Evolutionary conservation across 129 eudicot species (phyloP).

Genomic region (Saussurea involucrata): DNA sequence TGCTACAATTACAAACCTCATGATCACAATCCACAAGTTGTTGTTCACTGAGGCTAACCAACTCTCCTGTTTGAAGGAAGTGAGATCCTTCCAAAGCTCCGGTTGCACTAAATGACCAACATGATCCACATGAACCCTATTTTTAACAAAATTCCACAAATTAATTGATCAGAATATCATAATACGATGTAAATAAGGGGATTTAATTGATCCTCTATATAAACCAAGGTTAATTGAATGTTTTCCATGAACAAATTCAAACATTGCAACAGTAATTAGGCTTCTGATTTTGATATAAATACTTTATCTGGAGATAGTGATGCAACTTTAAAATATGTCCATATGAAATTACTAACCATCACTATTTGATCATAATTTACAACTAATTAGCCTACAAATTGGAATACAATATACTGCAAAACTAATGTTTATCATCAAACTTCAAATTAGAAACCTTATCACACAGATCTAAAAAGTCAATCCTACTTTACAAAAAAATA

Average conservation of each 20-base stretch:
- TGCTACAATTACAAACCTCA: slow-evolving; percentile 46
- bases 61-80: slow-evolving; percentile 79
- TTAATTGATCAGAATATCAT: background rate
- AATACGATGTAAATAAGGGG: background rate
- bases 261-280: background rate
- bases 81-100: slow-evolving; percentile 96
- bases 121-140: slow-evolving; percentile 97
- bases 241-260: background rate
- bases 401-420: background rate
- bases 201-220: background rate
- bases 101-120: slow-evolving; percentile 95
- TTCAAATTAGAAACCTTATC: background rate
- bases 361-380: background rate
- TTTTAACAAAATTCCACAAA: slow-evolving; percentile 17
- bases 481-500: background rate
- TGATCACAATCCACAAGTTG: slow-evolving; percentile 98
- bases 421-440: background rate
- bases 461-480: slow-evolving; percentile 1
- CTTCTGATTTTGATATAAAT: background rate
- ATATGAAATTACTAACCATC: background rate
- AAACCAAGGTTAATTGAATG: background rate
- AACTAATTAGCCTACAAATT: background rate
- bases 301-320: background rate
- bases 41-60: slow-evolving; percentile 93
- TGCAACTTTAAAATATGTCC: background rate